Evolutionary conservation across 192 early-diverging fungal species (phyloP).

Genomic region (Coemansia javaensis): DNA sequence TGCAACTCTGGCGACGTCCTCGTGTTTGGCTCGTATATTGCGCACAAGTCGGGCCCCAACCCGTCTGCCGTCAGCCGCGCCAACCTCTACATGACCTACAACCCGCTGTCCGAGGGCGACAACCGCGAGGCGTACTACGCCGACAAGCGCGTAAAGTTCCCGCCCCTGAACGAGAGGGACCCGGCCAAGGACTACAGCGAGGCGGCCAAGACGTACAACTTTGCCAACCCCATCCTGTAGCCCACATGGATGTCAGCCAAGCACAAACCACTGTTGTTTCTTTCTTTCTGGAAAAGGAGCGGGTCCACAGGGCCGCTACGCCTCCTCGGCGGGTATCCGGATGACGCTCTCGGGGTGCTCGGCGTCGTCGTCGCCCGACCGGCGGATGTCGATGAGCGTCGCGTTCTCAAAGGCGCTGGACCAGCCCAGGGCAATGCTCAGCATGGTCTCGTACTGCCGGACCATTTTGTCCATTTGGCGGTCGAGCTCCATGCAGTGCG

Average conservation of each 20-base stretch:
- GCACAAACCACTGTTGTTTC: background rate
- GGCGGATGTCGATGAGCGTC: conserved; percentile 37
- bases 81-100: conserved; percentile 61
- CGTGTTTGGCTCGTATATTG: conserved; percentile 62
- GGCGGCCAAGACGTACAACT: conserved; percentile 56
- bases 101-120: conserved; percentile 54
- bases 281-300: too few species aligned
- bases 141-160: conserved; percentile 56
- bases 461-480: conserved; percentile 49
- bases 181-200: conserved; percentile 53
- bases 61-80: conserved; percentile 48
- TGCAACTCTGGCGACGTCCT: conserved; percentile 56
- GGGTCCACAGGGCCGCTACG: background rate
- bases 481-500: conserved; percentile 48
- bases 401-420: conserved; percentile 48
- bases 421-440: conserved; percentile 39
- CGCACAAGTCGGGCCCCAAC: conserved; percentile 55
- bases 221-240: conserved; percentile 56
- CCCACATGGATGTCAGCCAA: too few species aligned
- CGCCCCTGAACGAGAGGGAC: conserved; percentile 54
- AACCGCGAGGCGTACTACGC: conserved; percentile 56
- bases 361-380: conserved; percentile 38
- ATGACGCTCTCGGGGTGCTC: conserved; percentile 45
- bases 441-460: conserved; percentile 38
- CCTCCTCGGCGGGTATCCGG: conserved; percentile 38